phyloP scores from a whole-genome alignment of 169 alveolate species.

The Theileria orientalis region DNA sequence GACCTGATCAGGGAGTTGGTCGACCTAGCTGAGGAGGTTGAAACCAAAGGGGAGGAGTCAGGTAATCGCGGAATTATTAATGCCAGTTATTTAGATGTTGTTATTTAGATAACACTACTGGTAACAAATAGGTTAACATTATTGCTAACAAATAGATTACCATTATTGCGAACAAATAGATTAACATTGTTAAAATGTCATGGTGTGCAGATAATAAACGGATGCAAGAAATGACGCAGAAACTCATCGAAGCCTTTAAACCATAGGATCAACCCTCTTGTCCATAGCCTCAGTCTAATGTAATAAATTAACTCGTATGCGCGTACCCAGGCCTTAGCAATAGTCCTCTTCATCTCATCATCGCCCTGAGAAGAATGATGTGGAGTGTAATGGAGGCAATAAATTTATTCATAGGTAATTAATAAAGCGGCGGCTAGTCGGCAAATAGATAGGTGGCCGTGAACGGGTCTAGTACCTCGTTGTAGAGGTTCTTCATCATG shows the following conservation, averaged over 20 bases:
- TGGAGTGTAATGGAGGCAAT: not conserved
- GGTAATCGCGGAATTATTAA: no score
- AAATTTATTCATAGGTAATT: not conserved
- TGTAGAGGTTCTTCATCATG: conserved; percentile 70
- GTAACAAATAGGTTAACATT: no score
- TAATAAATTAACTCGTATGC: conserved; percentile 42
- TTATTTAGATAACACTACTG: not conserved
- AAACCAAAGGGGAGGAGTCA: not conserved
- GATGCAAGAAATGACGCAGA: conserved; percentile 12
- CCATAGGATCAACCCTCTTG: not conserved
- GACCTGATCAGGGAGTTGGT: conserved; percentile 10
- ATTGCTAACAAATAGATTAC: no score
- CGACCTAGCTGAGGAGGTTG: conserved; percentile 20
- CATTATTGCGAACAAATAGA: no score
- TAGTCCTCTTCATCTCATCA: conserved; percentile 90
- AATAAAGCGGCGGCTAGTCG: not conserved
- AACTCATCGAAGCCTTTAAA: conserved; percentile 9
- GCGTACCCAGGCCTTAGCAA: conserved; percentile 92
- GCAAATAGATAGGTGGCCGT: not conserved
- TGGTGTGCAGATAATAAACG: not conserved
- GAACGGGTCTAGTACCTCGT: conserved; percentile 56
- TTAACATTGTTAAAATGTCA: no score
- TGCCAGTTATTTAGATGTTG: not conserved
- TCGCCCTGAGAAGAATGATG: conserved; percentile 72
- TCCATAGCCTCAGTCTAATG: conserved; percentile 39